These are phyloP conservation scores for Bipolaris oryzae DNA, from an alignment of 2,329 filamentous ascomycete genomes.

Conservation along the genomic window DNA sequence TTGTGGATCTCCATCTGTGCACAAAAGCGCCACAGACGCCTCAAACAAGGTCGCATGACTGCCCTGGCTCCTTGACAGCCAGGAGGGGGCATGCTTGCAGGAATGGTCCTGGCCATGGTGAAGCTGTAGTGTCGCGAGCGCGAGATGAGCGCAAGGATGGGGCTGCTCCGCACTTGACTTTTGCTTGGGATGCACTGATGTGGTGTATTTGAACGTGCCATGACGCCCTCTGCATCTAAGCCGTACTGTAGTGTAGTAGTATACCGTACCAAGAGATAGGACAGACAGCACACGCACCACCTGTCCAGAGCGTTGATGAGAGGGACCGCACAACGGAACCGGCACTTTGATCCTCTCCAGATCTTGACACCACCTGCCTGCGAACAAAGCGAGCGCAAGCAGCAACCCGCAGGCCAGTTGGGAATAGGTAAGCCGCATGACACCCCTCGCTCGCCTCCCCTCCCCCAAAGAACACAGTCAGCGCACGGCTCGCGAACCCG, in stretches of 20 bases:
- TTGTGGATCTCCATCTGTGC: slow-evolving; percentile 33
- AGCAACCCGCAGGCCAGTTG: neutral
- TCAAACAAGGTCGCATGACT: slow-evolving; percentile 38
- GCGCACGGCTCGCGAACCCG: slow-evolving; percentile 19
- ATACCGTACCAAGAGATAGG: neutral
- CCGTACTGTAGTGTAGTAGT: no score
- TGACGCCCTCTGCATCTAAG: slow-evolving; percentile 18
- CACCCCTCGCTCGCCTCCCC: neutral
- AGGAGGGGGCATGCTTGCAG: slow-evolving; percentile 36
- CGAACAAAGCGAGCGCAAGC: slow-evolving; percentile 1
- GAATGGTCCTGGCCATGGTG: slow-evolving; percentile 30
- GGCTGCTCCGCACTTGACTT: slow-evolving; percentile 34
- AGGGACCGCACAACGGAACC: slow-evolving; percentile 10
- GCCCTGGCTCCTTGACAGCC: slow-evolving; percentile 37
- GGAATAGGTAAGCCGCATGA: slow-evolving; percentile 21
- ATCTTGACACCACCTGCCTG: slow-evolving; percentile 5
- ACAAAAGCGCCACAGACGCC: slow-evolving; percentile 43
- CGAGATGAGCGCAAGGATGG: slow-evolving; percentile 42
- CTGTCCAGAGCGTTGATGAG: slow-evolving; percentile 32
- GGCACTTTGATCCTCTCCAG: neutral
- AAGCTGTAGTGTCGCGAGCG: slow-evolving; percentile 33
- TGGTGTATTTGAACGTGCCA: slow-evolving; percentile 43
- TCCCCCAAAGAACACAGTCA: slow-evolving; percentile 32
- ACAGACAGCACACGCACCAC: slow-evolving; percentile 15
- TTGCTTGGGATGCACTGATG: slow-evolving; percentile 34